Evolutionary conservation across 2,329 filamentous ascomycete genomes (phyloP), one percentile per base, ranked within the genome.

Genomic region (Phialophora verrucosa): DNA sequence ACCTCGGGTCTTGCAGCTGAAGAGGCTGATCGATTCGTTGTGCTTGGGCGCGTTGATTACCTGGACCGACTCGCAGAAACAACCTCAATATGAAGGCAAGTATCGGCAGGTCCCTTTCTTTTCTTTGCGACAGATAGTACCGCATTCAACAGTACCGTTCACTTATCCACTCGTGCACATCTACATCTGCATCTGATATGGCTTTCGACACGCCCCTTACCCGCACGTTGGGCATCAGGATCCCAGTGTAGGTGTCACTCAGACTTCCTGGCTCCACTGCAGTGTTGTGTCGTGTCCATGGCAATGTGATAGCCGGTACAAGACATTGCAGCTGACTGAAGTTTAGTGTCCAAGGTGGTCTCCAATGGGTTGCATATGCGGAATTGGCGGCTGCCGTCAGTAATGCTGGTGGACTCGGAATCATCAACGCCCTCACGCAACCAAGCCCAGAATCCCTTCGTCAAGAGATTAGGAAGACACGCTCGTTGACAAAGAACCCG

Each of bases 361-460:
- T 85, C 82, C 83, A 84, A 81, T 85, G 83, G 83, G 83, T 85
- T 61, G 83, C 82, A 71, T 83, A 82, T 62, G 83, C 83, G 47
- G 83, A 84, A 71, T 78, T 85, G 65, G 83, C 82, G 57, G 76
- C 80, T 42, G 83, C 83, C n/a, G 83, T 68, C 5, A 83, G 81
- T 67, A 85, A 85, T 64, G 82, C 83, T 29, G 83, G 83, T 61
- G 82, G 82, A 44, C 77, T 85, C 11, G 83, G 83, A 70, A 80
- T 85, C 62, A 80, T 83, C 50, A 85, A 83, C 27, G 83, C 83
- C 14, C 80, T 98, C 75, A 98, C 96, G 62, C 96, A 96, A 86
- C 91, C 95, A 35, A 90, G 91, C 17, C 94, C 95, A 58, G 91
- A 93, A 78, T 92, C 92, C 76, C 89, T 99, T 63, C 93, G 94